These are phyloP conservation scores for Serendipita sp. DNA, from an alignment of 768 basidiomycete species.

Conservation along the genomic window DNA sequence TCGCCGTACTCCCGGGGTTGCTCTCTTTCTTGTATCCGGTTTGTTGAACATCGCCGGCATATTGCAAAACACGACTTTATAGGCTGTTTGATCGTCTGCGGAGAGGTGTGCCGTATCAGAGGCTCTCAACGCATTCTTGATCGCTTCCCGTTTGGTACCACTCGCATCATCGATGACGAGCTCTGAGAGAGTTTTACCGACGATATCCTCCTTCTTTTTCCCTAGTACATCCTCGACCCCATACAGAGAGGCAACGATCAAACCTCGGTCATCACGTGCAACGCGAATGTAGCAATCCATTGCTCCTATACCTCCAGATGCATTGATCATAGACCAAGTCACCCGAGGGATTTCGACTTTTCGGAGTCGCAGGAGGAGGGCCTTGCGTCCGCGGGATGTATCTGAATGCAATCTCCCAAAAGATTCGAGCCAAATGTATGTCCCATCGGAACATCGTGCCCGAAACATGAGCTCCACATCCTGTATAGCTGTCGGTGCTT, in stretches of 20 bases:
- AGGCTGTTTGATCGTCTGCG: not conserved
- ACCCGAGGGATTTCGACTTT: slow-evolving; percentile 49
- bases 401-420: slow-evolving; percentile 82
- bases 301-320: slow-evolving; percentile 34
- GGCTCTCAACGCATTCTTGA: not conserved
- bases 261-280: slow-evolving; percentile 21
- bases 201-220: slow-evolving; percentile 18
- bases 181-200: slow-evolving; percentile 18
- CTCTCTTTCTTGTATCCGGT: not conserved
- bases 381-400: slow-evolving; percentile 86
- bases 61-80: not conserved
- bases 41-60: not conserved
- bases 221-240: slow-evolving; percentile 20
- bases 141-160: not conserved
- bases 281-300: not conserved
- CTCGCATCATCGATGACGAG: not conserved
- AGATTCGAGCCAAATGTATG: slow-evolving; percentile 81
- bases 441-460: slow-evolving; percentile 38
- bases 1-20: not conserved
- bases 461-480: slow-evolving; percentile 77
- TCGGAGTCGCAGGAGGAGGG: slow-evolving; percentile 79
- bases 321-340: slow-evolving; percentile 41
- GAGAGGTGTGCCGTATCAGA: not conserved
- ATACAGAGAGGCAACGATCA: slow-evolving; percentile 22
- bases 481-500: slow-evolving; percentile 24